Evolutionary conservation across 495 filamentous ascomycete species (phyloP).

Genomic region (Aspergillus conjunctus): DNA sequence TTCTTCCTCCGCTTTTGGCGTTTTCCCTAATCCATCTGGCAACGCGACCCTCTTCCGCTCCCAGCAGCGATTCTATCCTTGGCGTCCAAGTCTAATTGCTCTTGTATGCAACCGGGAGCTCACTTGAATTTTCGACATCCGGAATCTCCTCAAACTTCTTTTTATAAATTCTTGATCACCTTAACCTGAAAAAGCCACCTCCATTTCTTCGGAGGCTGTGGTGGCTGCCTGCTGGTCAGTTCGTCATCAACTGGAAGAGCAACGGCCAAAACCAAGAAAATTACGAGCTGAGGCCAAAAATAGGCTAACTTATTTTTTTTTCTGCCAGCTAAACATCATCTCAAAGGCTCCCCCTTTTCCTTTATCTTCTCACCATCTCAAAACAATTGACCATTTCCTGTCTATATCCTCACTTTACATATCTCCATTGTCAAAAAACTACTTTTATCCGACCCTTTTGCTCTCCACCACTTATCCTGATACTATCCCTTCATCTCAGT

Average conservation of each 20-base stretch:
- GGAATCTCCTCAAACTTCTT: neutral
- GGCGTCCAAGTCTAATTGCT: neutral
- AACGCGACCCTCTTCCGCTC: neutral
- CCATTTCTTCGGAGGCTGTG: conserved; percentile 13
- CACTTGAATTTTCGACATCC: neutral
- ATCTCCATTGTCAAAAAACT: conserved; percentile 6
- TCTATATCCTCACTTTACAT: conserved; percentile 8
- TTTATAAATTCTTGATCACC: neutral
- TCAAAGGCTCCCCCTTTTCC: conserved; percentile 4
- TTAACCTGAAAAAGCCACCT: neutral
- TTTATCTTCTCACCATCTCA: neutral
- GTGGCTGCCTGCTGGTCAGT: neutral
- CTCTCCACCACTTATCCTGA: neutral
- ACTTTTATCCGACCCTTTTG: neutral
- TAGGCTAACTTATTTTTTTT: conserved; percentile 21
- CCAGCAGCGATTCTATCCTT: neutral
- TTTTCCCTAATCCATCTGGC: neutral
- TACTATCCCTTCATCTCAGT: conserved; percentile 7
- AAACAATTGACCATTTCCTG: conserved; percentile 5
- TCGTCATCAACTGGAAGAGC: neutral
- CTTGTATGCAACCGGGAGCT: neutral
- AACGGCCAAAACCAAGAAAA: conserved; percentile 7
- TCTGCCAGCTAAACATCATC: conserved; percentile 21
- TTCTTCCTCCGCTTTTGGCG: neutral
- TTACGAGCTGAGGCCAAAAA: conserved; percentile 13